These are phyloP conservation scores for Monosporozyma aerobia DNA, from an alignment of 805 yeast genomes.

Conservation along the genomic window DNA sequence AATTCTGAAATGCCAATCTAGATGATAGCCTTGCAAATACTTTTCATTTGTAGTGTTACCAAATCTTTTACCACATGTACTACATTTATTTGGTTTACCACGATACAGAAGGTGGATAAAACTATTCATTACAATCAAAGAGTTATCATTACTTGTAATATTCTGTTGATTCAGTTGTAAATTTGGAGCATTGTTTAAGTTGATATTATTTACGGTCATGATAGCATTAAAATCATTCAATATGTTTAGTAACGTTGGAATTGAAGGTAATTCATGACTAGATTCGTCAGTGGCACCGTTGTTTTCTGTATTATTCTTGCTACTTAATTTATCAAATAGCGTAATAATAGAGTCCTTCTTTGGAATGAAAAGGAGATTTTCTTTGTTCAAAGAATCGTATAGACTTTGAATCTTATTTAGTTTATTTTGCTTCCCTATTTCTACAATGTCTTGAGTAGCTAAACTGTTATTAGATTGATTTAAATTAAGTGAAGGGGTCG, in stretches of 20 bases:
- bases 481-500: neutral
- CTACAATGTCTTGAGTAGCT: conserved; percentile 11
- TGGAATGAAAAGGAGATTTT: conserved; percentile 20
- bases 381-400: conserved; percentile 16
- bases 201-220: conserved; percentile 24
- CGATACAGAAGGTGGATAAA: conserved; percentile 25
- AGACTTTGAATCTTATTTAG: conserved; percentile 13
- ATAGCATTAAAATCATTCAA: conserved; percentile 25
- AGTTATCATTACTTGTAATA: conserved; percentile 19
- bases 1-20: conserved; percentile 94
- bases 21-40: conserved; percentile 50
- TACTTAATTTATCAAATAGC: conserved; percentile 16
- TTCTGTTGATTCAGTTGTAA: conserved; percentile 30
- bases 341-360: conserved; percentile 23
- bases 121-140: conserved; percentile 20
- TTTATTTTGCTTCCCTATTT: conserved; percentile 13
- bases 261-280: conserved; percentile 14
- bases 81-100: conserved; percentile 66
- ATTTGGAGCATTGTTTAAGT: conserved; percentile 22
- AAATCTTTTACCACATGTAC: conserved; percentile 84
- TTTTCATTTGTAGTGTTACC: conserved; percentile 48
- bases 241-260: conserved; percentile 17
- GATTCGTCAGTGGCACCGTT: neutral
- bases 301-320: conserved; percentile 6
- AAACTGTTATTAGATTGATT: conserved; percentile 1